Evolutionary conservation across 2,329 filamentous ascomycete genomes (phyloP), one percentile per base, ranked within the genome.

Genomic region (Penicillium sp.): DNA sequence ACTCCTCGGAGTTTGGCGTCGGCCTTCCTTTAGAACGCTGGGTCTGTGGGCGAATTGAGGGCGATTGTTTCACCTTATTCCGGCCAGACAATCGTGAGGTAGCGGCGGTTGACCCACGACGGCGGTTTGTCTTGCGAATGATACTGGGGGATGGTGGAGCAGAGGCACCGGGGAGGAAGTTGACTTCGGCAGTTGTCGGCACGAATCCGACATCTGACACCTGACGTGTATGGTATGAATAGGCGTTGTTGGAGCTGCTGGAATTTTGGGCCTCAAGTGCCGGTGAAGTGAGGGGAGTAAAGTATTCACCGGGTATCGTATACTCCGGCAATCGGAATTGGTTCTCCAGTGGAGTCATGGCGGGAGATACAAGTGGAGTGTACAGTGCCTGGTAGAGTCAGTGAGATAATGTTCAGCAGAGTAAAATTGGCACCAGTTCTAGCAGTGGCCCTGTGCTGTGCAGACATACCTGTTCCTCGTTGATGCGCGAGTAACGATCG

Each of bases 231-330:
- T 71, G 69, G 46, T 73, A 73, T 42, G 66, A 62, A 57, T 71
- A 69, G 42, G 66, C 62, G 56, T 71, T 69, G 24, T 46, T 58
- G 36, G 57, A 58, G 21, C 66, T 58, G 54, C 69, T 70, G 54
- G 72, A 54, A 39, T 72, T 72, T 48, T 77, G 76, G 8, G 78
- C 77, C 65, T 80, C 77, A 24, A 81, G 70, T n/a, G 78, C 78
- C 3, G 78, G 78, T 9, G 78, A 81, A 1, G 77, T 80, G 29
- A 81, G 69, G 21, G 78, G 78, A 21, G 77, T 81, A 58, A 81
- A 79, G 61, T 79, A 77, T 62, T 80, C 78, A 44, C 77, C 75
- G 9, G 77, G 75, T 21, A 77, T 73, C 9, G 77, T 73, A 60
- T 78, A 81, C 58, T 80, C 77, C 9, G 76, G 74, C 36, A 79